Evolutionary conservation across 1,284 basidiomycete species (phyloP), one percentile per base, ranked within the genome.

Genomic region (Sporisorium graminicola): DNA sequence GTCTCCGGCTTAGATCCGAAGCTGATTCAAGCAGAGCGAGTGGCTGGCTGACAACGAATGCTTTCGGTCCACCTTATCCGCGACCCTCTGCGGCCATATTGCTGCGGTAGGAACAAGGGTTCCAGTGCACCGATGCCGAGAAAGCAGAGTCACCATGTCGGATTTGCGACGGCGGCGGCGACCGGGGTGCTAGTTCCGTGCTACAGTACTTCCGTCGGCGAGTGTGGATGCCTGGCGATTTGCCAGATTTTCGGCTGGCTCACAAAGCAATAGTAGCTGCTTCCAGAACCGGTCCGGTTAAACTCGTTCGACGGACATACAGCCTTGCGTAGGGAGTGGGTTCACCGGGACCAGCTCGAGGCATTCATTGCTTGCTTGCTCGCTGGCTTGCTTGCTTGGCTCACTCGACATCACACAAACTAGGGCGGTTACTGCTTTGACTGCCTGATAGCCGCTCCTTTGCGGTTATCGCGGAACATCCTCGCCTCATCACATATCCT

Each of bases 1-100:
- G 37, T 40, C 18, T 40, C 47, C 57, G 47, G 47, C 57, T 50
- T 50, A 58, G 46, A 58, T 58, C 47, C 37, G 57, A 58, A 50
- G 57, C 18, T 49, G 50, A 33, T 51, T 31, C 31, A 5, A 9
- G 3, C 27, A 7, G 47, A 2, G 31, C 44, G 43, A 33, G 31
- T 6, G 43, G n/a, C n/a, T n/a, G n/a, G n/a, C n/a, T n/a, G n/a
- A n/a, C n/a, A n/a, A n/a, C n/a, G 12, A 27, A 46, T 46, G 22
- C 44, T 26, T 26, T 46, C 44, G 44, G 44, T 16, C 44, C 26
- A 46, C 24, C 44, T 27, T 46, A 46, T 27, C 44, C 44, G 44
- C 44, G 44, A 27, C 24, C 13, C 10, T 26, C 13, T 26, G 24
- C 24, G 9, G 44, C 44, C 5, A 44, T 7, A 22, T 20, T 44